Evolutionary conservation across 2,329 filamentous ascomycete genomes (phyloP), one percentile per base, ranked within the genome.

Genomic region (Fusarium humuli): DNA sequence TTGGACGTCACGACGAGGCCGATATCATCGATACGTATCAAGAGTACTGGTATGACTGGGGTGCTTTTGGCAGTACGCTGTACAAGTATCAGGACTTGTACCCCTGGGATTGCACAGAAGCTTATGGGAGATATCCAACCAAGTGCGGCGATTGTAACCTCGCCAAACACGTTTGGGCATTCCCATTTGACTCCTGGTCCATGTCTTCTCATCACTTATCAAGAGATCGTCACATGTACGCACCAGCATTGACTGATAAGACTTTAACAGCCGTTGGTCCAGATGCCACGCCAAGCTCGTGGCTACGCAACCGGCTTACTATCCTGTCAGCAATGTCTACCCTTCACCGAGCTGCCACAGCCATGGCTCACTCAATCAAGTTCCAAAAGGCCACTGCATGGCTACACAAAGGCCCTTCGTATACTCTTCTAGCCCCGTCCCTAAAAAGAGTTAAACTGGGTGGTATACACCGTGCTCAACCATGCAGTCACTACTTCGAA

Each of bases 41-140:
- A 57, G 82, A 84, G 72, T 84, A 84, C 63, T 84, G 82, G 83
- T 75, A 81, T 57, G 82, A 84, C 67, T 84, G 82, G 81, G 82
- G 79, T 7, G 78, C 75, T 10, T 83, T 84, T 57, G 78, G 75
- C 2, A 74, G 73, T 6, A 77, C 76, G 1, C 62, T 83, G 1
- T 84, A 84, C 67, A 72, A 61, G 13, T 79, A 82, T 48, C 81
- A 83, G 55, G 77, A 81, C 53, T 46, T 83, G 18, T 84, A 84
- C 48, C 83, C 81, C 1, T 84, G 82, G 82, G 83, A 84, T 60
- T 85, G 83, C 69, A 84, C 82, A 6, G 81, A 83, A 63, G 83
- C 82, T 1, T 83, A 80, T 55, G 73, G 73, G 8, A 65, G 77
- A 25, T 80, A 81, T 47, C 79, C 79, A 1, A 74, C 74, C 7